Conservation (phyloP, 83 land plant genomes). For the Isoetes engelmannii region DNA sequence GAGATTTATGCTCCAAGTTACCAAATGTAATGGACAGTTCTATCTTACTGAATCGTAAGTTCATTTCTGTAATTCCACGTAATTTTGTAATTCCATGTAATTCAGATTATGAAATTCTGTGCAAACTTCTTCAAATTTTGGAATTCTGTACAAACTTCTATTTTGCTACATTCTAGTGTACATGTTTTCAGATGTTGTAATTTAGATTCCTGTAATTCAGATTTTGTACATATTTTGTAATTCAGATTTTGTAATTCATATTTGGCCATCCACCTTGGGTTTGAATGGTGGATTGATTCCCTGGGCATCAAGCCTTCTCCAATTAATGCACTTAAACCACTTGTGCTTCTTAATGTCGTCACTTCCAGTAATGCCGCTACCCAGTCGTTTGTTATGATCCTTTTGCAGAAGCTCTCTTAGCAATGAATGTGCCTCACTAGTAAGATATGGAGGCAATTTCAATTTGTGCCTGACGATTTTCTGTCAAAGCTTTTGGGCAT, state of each 20-base stretch:
- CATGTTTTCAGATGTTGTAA: no score
- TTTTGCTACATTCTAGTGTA: no score
- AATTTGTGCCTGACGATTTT: slow-evolving; percentile 82
- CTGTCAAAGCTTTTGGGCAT: slow-evolving; percentile 70
- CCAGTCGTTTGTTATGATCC: slow-evolving; percentile 79
- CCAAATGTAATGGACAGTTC: no score
- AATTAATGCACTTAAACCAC: slow-evolving; percentile 91
- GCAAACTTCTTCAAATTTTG: no score
- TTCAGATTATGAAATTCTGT: no score
- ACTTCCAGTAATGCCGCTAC: slow-evolving; percentile 63
- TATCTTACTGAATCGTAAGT: no score
- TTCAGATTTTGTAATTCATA: slow-evolving; percentile 90
- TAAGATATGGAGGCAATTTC: slow-evolving; percentile 72
- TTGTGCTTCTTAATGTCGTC: slow-evolving; percentile 85
- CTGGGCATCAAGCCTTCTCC: slow-evolving; percentile 77
- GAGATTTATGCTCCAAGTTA: no score
- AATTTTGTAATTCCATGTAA: no score
- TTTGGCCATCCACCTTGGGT: slow-evolving; percentile 69
- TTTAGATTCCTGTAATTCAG: no score
- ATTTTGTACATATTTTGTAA: no score
- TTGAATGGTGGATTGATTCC: slow-evolving; percentile 73
- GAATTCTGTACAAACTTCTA: no score
- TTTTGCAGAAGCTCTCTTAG: slow-evolving; percentile 87
- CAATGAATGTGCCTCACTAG: slow-evolving; percentile 88
- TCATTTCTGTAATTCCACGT: no score